These are phyloP conservation scores for Dactylorhiza incarnata DNA, from an alignment of 106 monocot genomes.

Conservation along the genomic window DNA sequence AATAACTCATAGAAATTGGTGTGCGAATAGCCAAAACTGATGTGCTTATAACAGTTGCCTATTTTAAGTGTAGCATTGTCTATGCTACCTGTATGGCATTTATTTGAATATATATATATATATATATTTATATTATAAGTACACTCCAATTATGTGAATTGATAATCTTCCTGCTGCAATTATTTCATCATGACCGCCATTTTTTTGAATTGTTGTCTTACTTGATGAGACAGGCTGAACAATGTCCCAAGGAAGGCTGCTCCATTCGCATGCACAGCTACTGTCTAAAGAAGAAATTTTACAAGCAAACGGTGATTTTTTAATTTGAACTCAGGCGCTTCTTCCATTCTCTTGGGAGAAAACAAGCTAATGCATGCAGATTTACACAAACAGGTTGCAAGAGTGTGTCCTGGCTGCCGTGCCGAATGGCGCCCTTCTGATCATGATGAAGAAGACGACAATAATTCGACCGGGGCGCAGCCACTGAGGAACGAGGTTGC, in stretches of 20 bases:
- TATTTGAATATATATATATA: no score
- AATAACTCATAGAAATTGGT: no score
- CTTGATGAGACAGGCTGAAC: slow-evolving; percentile 41
- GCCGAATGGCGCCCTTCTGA: slow-evolving; percentile 44
- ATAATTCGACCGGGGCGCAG: slow-evolving; percentile 1
- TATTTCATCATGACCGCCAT: neutral
- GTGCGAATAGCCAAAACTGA: no score
- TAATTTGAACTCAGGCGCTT: neutral
- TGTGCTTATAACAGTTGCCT: no score
- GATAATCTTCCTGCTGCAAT: neutral
- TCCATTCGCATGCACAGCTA: slow-evolving; percentile 64
- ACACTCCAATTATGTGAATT: neutral
- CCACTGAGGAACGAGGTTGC: slow-evolving; percentile 14
- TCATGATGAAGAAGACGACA: slow-evolving; percentile 22
- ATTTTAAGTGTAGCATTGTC: no score
- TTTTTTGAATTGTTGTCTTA: neutral
- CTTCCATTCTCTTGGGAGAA: neutral
- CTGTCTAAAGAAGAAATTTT: slow-evolving; percentile 77
- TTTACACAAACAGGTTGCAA: slow-evolving; percentile 29
- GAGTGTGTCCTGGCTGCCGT: slow-evolving; percentile 63
- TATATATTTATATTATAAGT: no score
- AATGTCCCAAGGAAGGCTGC: slow-evolving; percentile 68
- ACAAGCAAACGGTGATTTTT: neutral
- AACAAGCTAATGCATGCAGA: neutral
- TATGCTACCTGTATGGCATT: no score